Evolutionary conservation across 169 alveolate genomes (phyloP).

Genomic region (Sarcocystis neurona): DNA sequence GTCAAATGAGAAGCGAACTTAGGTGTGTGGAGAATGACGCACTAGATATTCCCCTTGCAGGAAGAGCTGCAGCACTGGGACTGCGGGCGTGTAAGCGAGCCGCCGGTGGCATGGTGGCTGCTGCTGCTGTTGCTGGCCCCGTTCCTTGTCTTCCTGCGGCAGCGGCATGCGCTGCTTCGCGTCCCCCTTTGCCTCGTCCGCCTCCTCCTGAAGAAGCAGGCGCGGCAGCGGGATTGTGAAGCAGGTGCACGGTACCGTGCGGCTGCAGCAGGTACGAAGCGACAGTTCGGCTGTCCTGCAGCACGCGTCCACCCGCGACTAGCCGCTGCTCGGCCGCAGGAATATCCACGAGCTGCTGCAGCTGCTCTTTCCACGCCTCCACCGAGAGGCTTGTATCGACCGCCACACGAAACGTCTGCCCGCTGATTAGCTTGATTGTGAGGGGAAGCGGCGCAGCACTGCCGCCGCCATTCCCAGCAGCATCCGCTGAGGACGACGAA

Average conservation of each 20-base stretch:
- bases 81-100: background rate
- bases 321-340: constrained; percentile 26
- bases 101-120: background rate
- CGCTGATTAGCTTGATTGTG: background rate
- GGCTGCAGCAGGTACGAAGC: background rate
- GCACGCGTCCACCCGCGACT: constrained; percentile 26
- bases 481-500: too few species aligned
- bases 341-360: background rate
- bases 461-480: too few species aligned
- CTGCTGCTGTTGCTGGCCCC: background rate
- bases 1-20: too few species aligned
- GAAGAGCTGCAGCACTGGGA: background rate
- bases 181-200: background rate
- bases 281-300: background rate
- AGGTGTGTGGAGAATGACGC: too few species aligned
- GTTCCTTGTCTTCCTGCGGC: background rate
- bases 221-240: background rate
- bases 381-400: constrained; percentile 1
- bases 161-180: background rate
- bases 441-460: background rate
- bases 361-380: constrained; percentile 6
- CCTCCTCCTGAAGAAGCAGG: too few species aligned
- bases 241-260: background rate
- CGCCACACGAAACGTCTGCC: background rate
- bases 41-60: too few species aligned